Conservation (phyloP, 169 alveolate genomes). For the Babesia bovis region DNA sequence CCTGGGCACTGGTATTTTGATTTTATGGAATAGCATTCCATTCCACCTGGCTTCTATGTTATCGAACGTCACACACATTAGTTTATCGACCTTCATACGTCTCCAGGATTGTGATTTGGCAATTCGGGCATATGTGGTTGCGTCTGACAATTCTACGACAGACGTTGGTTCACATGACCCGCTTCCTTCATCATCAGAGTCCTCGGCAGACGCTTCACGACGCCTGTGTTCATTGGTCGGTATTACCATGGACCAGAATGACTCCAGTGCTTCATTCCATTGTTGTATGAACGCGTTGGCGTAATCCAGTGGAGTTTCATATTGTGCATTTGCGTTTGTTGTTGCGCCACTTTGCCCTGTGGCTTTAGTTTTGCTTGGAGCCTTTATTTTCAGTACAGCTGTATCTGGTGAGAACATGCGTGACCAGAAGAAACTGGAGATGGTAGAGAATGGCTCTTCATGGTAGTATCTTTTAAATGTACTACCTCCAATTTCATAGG, state of each 20-base stretch:
- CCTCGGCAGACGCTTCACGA: not conserved
- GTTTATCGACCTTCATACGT: not conserved
- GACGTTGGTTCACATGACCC: not conserved
- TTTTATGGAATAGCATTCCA: conserved; percentile 6
- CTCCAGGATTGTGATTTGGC: conserved; percentile 2
- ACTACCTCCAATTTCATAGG: conserved; percentile 49
- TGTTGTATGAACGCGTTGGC: not conserved
- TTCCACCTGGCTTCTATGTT: conserved; percentile 26
- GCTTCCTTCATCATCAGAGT: not conserved
- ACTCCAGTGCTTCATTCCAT: not conserved
- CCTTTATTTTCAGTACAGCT: not conserved
- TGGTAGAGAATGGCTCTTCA: conserved; percentile 21
- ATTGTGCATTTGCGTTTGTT: not conserved
- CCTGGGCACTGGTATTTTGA: conserved; percentile 30
- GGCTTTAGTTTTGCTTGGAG: not conserved
- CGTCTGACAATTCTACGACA: conserved; percentile 5
- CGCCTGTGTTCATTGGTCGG: not conserved
- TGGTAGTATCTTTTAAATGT: conserved; percentile 1
- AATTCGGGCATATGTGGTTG: not conserved
- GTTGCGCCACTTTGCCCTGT: not conserved
- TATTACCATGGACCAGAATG: not conserved
- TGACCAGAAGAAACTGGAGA: conserved; percentile 22
- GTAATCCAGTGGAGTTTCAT: not conserved
- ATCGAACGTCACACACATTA: conserved; percentile 16
- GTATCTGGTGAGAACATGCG: conserved; percentile 16